These are phyloP conservation scores for Suillus variegatus DNA, from an alignment of 768 basidiomycete genomes.

Conservation along the genomic window DNA sequence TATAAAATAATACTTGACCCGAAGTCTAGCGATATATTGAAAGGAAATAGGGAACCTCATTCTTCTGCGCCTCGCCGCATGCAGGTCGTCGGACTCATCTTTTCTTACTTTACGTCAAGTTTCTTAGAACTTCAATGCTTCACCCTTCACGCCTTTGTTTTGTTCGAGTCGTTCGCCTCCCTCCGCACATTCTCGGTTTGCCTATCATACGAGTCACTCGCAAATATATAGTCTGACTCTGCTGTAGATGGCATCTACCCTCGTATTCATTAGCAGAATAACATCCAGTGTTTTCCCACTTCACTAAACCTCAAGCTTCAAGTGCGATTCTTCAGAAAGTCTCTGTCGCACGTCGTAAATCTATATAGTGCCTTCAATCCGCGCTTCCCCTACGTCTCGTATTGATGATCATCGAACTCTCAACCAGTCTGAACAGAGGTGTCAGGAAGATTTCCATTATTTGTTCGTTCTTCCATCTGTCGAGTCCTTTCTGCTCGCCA, in stretches of 20 bases:
- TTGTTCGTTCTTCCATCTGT: constrained; percentile 10
- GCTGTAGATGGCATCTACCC: not conserved
- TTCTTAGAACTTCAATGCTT: not conserved
- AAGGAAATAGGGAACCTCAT: not conserved
- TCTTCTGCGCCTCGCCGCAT: not conserved
- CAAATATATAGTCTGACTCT: not conserved
- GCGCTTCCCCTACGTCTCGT: not conserved
- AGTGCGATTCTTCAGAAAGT: not conserved
- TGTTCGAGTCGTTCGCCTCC: not conserved
- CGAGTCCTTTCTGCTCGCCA: constrained; percentile 61
- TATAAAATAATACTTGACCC: constrained; percentile 15
- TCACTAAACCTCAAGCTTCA: not conserved
- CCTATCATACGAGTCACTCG: not conserved
- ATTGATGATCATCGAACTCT: not conserved
- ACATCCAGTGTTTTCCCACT: not conserved
- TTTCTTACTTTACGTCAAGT: not conserved
- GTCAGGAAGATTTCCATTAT: constrained; percentile 1
- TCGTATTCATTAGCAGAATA: not conserved
- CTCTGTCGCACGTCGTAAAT: not conserved
- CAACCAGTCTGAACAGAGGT: not conserved
- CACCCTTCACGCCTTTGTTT: not conserved
- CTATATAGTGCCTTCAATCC: not conserved
- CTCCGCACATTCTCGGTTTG: not conserved
- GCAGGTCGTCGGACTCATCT: not conserved
- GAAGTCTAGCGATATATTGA: not conserved